Conservation (phyloP, 345 rosid species). For the Brassica rapa region DNA sequence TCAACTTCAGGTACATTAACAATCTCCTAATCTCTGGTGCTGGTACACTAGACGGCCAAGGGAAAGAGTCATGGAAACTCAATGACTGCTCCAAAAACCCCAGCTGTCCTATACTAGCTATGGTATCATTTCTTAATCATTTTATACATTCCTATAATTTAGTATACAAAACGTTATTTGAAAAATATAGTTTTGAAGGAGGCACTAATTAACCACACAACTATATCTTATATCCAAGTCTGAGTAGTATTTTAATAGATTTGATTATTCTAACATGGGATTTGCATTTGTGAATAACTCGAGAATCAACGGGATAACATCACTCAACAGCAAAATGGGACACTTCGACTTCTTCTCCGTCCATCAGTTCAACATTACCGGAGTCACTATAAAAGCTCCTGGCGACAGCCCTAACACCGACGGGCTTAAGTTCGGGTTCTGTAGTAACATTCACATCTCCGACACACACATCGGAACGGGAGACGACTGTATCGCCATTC, state of each 20-base stretch:
- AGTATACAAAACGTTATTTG: neutral
- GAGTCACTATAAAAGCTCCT: constrained; percentile 29
- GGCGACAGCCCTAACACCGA: constrained; percentile 37
- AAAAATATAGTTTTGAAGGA: neutral
- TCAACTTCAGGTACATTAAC: constrained; percentile 29
- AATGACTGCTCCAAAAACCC: constrained; percentile 36
- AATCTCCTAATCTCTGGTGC: constrained; percentile 30
- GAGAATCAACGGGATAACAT: constrained; percentile 31
- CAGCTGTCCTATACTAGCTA: constrained; percentile 30
- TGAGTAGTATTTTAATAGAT: neutral
- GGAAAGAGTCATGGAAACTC: constrained; percentile 31
- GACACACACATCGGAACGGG: constrained; percentile 32
- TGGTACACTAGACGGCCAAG: constrained; percentile 38
- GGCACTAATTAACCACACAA: neutral
- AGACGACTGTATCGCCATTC: constrained; percentile 40
- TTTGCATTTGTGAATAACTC: constrained; percentile 37
- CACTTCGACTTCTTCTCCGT: constrained; percentile 31
- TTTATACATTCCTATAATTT: neutral
- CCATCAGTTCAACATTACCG: constrained; percentile 28
- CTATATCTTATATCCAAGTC: neutral
- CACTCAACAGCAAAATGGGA: constrained; percentile 38
- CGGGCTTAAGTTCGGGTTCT: constrained; percentile 36
- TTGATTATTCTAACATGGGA: constrained; percentile 1
- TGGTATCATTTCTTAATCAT: constrained; percentile 19
- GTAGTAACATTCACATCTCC: constrained; percentile 24